phyloP scores from a whole-genome alignment of 192 early-diverging fungal species.

The Gonapodya sp. region DNA sequence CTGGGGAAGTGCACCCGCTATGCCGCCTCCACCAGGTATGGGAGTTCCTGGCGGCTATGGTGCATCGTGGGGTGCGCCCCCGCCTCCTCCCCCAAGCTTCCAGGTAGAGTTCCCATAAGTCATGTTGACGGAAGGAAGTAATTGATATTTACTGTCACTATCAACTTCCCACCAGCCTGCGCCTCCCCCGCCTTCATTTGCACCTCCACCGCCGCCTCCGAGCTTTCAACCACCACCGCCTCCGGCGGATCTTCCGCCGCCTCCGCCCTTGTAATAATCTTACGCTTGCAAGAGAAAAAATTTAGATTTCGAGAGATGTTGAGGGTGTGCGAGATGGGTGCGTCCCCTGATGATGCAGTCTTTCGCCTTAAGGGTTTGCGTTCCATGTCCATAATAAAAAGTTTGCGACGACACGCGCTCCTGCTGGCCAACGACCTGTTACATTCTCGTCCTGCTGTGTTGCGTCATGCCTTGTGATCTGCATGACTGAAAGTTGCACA shows the following conservation, averaged over 20 bases:
- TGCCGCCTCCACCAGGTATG: constrained; percentile 1
- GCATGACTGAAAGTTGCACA: no score
- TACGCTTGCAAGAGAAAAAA: no score
- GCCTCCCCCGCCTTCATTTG: not conserved
- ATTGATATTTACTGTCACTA: not conserved
- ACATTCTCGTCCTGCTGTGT: no score
- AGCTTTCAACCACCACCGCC: constrained; percentile 20
- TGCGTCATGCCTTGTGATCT: no score
- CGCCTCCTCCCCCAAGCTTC: constrained; percentile 13
- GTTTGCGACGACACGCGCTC: no score
- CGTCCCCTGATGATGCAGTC: no score
- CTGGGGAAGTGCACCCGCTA: constrained; percentile 7
- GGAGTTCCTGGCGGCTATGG: not conserved
- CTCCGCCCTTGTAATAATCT: constrained; percentile 22
- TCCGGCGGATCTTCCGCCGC: constrained; percentile 17
- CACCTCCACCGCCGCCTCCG: constrained; percentile 21
- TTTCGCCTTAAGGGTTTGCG: no score
- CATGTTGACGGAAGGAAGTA: not conserved
- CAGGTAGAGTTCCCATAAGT: not conserved
- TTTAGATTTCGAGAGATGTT: no score
- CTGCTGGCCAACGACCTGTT: no score
- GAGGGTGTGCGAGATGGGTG: no score
- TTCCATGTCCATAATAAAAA: no score
- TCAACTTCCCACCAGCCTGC: not conserved
- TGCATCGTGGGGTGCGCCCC: constrained; percentile 8